Conservation (phyloP, 2,329 filamentous ascomycete species). For the Sporothrix luriei region DNA sequence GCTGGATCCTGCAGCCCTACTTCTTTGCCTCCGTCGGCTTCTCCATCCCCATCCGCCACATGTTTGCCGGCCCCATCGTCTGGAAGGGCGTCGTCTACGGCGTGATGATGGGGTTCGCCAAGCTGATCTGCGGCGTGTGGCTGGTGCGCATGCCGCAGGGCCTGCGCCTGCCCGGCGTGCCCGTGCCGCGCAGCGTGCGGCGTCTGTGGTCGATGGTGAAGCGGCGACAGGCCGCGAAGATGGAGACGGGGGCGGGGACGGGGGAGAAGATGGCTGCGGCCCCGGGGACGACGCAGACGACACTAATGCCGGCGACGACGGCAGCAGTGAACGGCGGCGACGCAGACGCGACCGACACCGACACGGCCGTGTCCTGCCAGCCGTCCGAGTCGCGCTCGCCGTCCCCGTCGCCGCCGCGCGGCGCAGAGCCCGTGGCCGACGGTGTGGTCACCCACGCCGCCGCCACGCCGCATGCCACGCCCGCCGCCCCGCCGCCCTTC, state of each 20-base stretch:
- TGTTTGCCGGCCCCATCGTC: slow-evolving; percentile 65
- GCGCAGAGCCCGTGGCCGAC: background rate
- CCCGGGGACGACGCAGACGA: no score
- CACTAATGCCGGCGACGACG: background rate
- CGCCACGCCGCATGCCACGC: slow-evolving; percentile 33
- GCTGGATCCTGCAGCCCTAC: slow-evolving; percentile 65
- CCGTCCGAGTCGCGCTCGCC: background rate
- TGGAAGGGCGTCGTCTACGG: slow-evolving; percentile 76
- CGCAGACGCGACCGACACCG: background rate
- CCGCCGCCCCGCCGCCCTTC: slow-evolving; percentile 49
- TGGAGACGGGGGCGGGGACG: background rate
- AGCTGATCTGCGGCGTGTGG: slow-evolving; percentile 63
- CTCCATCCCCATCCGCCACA: slow-evolving; percentile 70
- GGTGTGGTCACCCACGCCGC: background rate
- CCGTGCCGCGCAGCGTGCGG: background rate
- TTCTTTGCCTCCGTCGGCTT: slow-evolving; percentile 80
- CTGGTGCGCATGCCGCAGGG: slow-evolving; percentile 31
- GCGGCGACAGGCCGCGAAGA: background rate
- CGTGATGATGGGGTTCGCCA: slow-evolving; percentile 67
- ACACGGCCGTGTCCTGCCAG: background rate
- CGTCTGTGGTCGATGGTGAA: background rate
- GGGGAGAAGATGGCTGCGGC: background rate
- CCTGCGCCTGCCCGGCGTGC: no score
- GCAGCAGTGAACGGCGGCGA: background rate
- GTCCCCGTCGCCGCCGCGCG: background rate